A percentile compares a stretch with the other conserved stretches of the same genome.
Evolutionary conservation across 805 yeast genomes (phyloP).

Genomic region (Candida taoyuanica): DNA sequence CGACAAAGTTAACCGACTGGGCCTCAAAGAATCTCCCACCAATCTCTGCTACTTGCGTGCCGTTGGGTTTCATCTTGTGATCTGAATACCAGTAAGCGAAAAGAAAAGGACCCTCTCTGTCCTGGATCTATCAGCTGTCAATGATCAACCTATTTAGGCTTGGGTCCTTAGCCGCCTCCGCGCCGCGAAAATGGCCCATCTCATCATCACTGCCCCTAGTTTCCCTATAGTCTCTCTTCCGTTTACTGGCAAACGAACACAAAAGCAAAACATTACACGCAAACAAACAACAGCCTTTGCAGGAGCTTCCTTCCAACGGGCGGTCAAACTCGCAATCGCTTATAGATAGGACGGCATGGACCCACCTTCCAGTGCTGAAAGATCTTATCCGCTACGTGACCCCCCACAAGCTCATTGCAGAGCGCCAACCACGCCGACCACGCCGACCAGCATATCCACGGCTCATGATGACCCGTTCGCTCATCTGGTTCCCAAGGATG

Average conservation of each 20-base stretch:
- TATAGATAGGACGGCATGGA: no score
- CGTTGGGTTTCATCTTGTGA: not conserved
- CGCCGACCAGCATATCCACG: no score
- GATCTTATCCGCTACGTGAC: no score
- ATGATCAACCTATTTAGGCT: no score
- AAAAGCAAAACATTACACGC: no score
- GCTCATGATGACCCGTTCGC: slow-evolving; percentile 3
- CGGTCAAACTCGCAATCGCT: no score
- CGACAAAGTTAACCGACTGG: slow-evolving; percentile 27
- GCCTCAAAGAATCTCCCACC: slow-evolving; percentile 4
- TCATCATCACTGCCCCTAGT: not conserved
- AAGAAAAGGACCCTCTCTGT: no score
- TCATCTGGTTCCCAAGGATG: slow-evolving; percentile 12
- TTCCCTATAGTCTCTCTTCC: not conserved
- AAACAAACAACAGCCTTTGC: no score
- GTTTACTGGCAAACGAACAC: not conserved
- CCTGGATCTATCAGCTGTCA: no score
- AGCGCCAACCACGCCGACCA: not conserved
- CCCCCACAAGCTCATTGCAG: not conserved
- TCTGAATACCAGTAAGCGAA: not conserved
- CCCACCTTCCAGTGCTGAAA: no score
- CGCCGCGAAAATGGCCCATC: not conserved
- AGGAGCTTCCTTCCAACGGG: no score
- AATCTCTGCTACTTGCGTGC: not conserved
- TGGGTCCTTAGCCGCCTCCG: no score